Conservation (phyloP, 2,329 filamentous ascomycete genomes). For the Colletotrichum filicis region DNA sequence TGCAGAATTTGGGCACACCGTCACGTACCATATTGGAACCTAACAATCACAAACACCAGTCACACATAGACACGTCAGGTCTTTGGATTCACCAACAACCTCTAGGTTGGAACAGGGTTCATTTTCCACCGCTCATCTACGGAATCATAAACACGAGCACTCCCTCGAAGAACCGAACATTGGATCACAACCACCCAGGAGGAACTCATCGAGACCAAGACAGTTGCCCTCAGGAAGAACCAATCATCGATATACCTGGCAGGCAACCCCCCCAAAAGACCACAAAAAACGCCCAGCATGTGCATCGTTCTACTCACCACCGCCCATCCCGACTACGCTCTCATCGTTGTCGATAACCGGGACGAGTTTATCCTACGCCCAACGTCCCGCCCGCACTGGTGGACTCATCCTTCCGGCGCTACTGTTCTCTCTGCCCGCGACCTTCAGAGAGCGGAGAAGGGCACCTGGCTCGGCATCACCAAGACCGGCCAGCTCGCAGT, state of each 20-base stretch:
- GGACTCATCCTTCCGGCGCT: conserved; percentile 58
- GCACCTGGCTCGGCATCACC: conserved; percentile 75
- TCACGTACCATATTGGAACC: conserved; percentile 1
- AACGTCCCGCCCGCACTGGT: conserved; percentile 73
- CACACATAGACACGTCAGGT: conserved; percentile 11
- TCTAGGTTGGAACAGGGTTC: neutral
- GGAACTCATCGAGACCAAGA: neutral
- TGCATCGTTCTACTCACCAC: conserved; percentile 83
- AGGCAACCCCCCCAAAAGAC: neutral
- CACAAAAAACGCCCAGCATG: conserved; percentile 59
- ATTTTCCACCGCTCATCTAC: neutral
- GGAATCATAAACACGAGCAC: neutral
- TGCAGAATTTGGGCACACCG: neutral
- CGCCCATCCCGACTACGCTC: conserved; percentile 77
- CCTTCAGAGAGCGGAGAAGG: conserved; percentile 69
- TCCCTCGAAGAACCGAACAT: neutral
- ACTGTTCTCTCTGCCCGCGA: conserved; percentile 70
- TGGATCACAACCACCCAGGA: neutral
- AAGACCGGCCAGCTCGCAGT: conserved; percentile 69
- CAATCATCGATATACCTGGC: neutral
- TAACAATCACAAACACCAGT: neutral
- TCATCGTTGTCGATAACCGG: conserved; percentile 82
- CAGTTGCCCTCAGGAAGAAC: neutral
- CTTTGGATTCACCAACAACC: conserved; percentile 8
- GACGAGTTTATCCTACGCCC: conserved; percentile 78